These are phyloP conservation scores for Schoenoplectus tabernaemontani DNA, from an alignment of 202 grass and related monocot genomes.

Conservation along the genomic window DNA sequence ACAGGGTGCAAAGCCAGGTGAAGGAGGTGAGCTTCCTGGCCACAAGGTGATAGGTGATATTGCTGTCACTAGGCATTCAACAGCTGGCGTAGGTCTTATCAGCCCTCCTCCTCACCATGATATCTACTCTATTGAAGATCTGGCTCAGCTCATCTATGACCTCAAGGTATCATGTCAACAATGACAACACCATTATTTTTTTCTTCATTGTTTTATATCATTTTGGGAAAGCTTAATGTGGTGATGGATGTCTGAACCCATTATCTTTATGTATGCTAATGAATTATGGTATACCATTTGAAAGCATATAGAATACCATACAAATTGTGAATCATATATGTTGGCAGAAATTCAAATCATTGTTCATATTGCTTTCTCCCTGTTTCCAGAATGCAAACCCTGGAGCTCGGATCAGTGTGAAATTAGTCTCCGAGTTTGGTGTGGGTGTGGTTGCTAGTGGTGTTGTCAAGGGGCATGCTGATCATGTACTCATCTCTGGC, in stretches of 20 bases:
- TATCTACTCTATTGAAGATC: conserved; percentile 99
- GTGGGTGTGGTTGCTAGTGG: conserved; percentile 94
- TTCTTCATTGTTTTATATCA: neutral
- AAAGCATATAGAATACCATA: neutral
- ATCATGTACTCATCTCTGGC: conserved; percentile 95
- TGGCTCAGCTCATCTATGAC: conserved; percentile 92
- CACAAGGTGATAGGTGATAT: conserved; percentile 99
- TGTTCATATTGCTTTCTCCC: conserved; percentile 18
- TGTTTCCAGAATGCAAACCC: conserved; percentile 83
- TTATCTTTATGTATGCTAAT: neutral
- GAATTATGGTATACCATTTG: neutral
- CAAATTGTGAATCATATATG: conserved; percentile 18
- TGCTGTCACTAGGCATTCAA: conserved; percentile 89
- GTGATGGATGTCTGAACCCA: neutral
- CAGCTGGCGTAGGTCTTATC: conserved; percentile 94
- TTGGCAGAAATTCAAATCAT: conserved; percentile 11
- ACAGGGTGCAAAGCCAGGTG: conserved; percentile 94
- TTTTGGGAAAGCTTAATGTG: neutral
- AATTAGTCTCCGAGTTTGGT: conserved; percentile 88
- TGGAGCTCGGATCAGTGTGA: conserved; percentile 76
- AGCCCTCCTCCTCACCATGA: conserved; percentile 97
- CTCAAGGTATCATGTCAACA: conserved; percentile 70
- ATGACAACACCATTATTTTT: neutral
- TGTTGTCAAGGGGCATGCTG: conserved; percentile 94
- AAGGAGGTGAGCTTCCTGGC: conserved; percentile 97